A percentile compares a stretch with the other conserved stretches of the same genome.
Evolutionary conservation across 2,329 filamentous ascomycete genomes (phyloP).

Genomic region (Xylaria sp.): DNA sequence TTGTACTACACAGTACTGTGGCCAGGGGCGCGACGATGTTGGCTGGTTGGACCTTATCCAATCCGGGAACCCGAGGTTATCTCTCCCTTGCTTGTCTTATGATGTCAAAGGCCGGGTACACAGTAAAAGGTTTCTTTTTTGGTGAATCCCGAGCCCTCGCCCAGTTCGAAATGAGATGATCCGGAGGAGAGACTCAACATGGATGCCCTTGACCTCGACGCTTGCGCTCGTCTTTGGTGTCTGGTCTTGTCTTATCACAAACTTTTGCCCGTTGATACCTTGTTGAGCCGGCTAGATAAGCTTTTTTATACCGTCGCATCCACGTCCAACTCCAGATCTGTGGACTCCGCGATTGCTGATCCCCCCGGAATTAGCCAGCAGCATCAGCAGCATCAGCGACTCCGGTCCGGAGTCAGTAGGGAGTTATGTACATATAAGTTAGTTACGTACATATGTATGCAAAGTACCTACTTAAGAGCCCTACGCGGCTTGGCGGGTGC

Average conservation of each 20-base stretch:
- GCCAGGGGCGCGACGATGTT: too few relatives aligned
- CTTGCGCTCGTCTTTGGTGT: background rate
- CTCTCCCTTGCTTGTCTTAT: background rate
- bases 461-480: background rate
- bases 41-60: background rate
- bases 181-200: background rate
- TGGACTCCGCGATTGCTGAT: background rate
- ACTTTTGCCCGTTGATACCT: too few relatives aligned
- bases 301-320: background rate
- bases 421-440: too few relatives aligned
- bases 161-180: background rate
- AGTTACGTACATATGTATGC: too few relatives aligned
- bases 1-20: background rate
- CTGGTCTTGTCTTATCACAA: too few relatives aligned
- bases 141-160: background rate
- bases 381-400: too few relatives aligned
- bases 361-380: background rate
- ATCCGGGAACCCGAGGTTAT: background rate
- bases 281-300: background rate
- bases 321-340: background rate
- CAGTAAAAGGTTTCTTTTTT: background rate
- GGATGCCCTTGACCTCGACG: too few relatives aligned
- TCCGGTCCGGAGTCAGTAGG: too few relatives aligned
- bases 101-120: background rate
- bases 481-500: background rate